A percentile compares a stretch with the other conserved stretches of the same genome.
These are phyloP conservation scores for Aspergillus pseudoviridinutans DNA, from an alignment of 2,329 filamentous ascomycete species.

Conservation along the genomic window DNA sequence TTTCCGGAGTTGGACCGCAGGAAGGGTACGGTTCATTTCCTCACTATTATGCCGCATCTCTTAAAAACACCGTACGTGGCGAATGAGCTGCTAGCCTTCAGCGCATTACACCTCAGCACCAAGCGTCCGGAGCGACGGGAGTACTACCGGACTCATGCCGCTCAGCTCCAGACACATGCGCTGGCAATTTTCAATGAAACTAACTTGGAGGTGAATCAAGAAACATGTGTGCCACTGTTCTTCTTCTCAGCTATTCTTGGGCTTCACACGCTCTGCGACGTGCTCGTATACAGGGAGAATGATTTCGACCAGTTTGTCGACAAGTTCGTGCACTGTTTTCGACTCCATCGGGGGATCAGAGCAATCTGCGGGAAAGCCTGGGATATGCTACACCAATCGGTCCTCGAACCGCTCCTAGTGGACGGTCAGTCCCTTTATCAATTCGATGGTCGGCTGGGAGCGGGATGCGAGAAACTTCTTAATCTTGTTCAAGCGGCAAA, in stretches of 20 bases:
- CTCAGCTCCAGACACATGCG: constrained; percentile 33
- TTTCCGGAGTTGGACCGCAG: background rate
- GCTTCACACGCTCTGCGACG: constrained; percentile 47
- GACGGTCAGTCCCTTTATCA: constrained; percentile 1
- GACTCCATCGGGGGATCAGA: constrained; percentile 24
- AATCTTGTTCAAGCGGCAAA: constrained; percentile 6
- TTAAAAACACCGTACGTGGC: constrained; percentile 42
- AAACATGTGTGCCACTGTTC: constrained; percentile 18
- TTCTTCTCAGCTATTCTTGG: constrained; percentile 19
- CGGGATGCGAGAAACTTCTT: constrained; percentile 5
- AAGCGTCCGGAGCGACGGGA: constrained; percentile 33
- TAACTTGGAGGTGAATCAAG: constrained; percentile 6
- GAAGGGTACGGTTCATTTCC: background rate
- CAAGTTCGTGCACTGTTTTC: constrained; percentile 21
- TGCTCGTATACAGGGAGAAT: constrained; percentile 36
- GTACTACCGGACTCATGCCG: constrained; percentile 26
- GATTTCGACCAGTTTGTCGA: constrained; percentile 36
- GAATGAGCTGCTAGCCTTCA: constrained; percentile 46
- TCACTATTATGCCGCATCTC: constrained; percentile 3
- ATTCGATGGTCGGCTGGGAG: constrained; percentile 1
- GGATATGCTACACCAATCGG: constrained; percentile 11
- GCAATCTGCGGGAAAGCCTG: constrained; percentile 11
- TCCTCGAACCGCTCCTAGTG: constrained; percentile 8
- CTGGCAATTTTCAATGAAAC: constrained; percentile 13
- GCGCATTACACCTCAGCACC: constrained; percentile 43